Evolutionary conservation across 768 basidiomycete species (phyloP), one percentile per base, ranked within the genome.

Genomic region (Tylopilus sp.): DNA sequence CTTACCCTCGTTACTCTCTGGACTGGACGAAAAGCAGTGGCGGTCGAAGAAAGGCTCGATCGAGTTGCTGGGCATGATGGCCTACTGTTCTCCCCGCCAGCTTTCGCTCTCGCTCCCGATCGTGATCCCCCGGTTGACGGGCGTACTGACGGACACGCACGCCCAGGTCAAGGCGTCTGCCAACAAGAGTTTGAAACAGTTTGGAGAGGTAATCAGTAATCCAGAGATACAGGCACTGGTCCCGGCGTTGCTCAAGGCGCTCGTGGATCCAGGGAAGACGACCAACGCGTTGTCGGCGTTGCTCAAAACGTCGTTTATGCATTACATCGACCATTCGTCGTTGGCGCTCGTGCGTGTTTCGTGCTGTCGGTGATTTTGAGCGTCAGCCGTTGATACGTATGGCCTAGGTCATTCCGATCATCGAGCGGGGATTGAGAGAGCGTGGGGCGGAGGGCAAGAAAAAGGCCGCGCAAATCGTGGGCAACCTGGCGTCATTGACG

Each of bases 1-100:
- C 53, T 72, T 98, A 15, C 95, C 97, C 0, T 86, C 88, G 2
- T 69, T 99, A 20, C 76, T 99, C 10, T 85, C 85, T 35, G 95
- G 94, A 21, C 73, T 98, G 46, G 95, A 98, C 58, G 97, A 98
- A 68, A 98, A 95, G 65, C 95, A 98, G 63, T 98, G 97, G 97
- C 79, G 97, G 13, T 91, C 93, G 1, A 98, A 98, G 74, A 91
- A 91, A 68, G 97, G 95, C 2, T 95, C 95, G 7, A 98, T 98
- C 54, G 97, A 99, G 66, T 72, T 98, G 6, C 73, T 99, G 52
- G 97, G 97, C 21, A 90, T 94, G 79, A 98, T 98, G 95, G 97
- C 97, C 1, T 98, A 95, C 70, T 95, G 95, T 66, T 93, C 97
- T 9, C 97, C 95, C 2, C 82, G 85, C 35, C 97, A 99, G 69